Conservation (phyloP, 1,139 yeast species). For the Sugiyamaella xylanicola region DNA sequence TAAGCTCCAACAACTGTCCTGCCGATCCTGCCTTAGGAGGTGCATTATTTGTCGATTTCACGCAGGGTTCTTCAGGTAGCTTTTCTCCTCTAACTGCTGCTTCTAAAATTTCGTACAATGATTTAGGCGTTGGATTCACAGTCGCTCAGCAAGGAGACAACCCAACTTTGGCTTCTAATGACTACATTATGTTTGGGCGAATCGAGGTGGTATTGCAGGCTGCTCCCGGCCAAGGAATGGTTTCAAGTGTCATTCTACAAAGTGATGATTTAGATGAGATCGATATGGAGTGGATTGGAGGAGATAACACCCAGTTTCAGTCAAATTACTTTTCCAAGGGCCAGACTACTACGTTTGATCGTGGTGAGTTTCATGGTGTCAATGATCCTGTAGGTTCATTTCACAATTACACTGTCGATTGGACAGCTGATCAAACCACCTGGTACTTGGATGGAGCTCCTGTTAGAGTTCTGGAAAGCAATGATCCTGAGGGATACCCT, state of each 20-base stretch:
- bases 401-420: constrained; percentile 80
- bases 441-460: constrained; percentile 65
- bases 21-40: constrained; percentile 41
- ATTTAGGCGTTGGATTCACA: constrained; percentile 60
- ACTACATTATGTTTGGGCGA: constrained; percentile 83
- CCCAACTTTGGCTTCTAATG: constrained; percentile 73
- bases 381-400: constrained; percentile 56
- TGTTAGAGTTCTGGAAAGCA: constrained; percentile 57
- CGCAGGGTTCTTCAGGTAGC: constrained; percentile 30
- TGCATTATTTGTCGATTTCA: constrained; percentile 35
- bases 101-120: constrained; percentile 38
- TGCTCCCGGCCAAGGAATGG: constrained; percentile 75
- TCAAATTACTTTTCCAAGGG: constrained; percentile 83
- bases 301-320: constrained; percentile 70
- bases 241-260: constrained; percentile 77
- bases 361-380: constrained; percentile 72
- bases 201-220: constrained; percentile 71
- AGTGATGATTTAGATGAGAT: constrained; percentile 86
- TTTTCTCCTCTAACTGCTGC: constrained; percentile 30
- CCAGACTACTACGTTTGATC: constrained; percentile 67
- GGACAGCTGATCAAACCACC: constrained; percentile 62
- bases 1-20: constrained; percentile 31
- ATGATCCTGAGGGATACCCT: constrained; percentile 63
- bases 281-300: constrained; percentile 82
- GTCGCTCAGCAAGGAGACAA: constrained; percentile 66